A percentile compares a stretch with the other conserved stretches of the same genome.
Evolutionary conservation across 345 rosid genomes (phyloP).

Genomic region (Iberis pinnata): DNA sequence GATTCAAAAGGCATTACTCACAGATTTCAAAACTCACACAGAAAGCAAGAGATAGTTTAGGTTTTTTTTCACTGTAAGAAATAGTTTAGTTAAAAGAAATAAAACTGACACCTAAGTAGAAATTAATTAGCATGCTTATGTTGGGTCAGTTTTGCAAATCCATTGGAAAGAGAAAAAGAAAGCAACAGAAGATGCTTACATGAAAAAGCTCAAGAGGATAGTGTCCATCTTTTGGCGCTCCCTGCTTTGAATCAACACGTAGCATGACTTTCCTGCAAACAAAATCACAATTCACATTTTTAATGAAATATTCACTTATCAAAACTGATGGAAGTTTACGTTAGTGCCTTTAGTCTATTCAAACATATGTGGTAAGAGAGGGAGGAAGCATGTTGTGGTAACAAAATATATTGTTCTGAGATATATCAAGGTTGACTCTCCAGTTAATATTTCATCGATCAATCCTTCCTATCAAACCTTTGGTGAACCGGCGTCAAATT

Average conservation of each 20-base stretch:
- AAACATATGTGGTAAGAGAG: slow-evolving; percentile 1
- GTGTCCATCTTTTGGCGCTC: slow-evolving; percentile 83
- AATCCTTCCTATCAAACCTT: too few species aligned
- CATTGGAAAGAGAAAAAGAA: neutral
- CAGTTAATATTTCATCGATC: too few species aligned
- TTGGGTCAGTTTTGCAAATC: slow-evolving; percentile 1
- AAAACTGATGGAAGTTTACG: slow-evolving; percentile 4
- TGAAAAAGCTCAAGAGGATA: slow-evolving; percentile 86
- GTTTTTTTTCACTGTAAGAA: too few species aligned
- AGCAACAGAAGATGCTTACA: slow-evolving; percentile 32
- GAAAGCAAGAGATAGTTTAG: neutral
- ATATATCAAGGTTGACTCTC: too few species aligned
- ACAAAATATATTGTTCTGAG: too few species aligned
- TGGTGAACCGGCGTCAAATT: slow-evolving; percentile 11
- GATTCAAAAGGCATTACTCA: neutral
- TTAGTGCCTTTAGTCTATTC: neutral
- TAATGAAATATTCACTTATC: neutral
- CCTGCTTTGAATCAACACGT: slow-evolving; percentile 90
- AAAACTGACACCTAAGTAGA: neutral
- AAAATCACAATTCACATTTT: neutral
- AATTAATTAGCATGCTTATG: neutral
- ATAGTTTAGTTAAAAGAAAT: neutral
- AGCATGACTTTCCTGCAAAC: slow-evolving; percentile 79
- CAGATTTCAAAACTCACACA: neutral
- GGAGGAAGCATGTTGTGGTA: neutral